Evolutionary conservation across 2,329 filamentous ascomycete genomes (phyloP).

Genomic region (Diaporthe vaccinii): DNA sequence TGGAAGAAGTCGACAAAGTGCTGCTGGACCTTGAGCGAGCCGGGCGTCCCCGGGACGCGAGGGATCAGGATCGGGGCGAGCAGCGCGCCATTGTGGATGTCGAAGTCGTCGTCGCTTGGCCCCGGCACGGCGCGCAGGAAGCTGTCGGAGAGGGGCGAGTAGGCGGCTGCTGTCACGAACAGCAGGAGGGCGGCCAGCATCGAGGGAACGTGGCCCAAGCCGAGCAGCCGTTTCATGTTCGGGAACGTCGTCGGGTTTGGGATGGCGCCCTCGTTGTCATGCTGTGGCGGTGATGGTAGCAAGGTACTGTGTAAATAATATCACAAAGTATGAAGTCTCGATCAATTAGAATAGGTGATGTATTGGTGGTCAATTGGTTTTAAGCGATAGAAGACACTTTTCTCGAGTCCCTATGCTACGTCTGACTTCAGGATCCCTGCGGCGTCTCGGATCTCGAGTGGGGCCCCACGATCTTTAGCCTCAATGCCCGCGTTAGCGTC

Average conservation of each 20-base stretch:
- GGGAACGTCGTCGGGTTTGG: conserved; percentile 31
- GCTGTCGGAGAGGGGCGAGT: conserved; percentile 77
- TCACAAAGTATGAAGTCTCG: background rate
- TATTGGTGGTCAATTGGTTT: background rate
- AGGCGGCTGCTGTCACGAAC: conserved; percentile 50
- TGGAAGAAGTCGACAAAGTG: conserved; percentile 90
- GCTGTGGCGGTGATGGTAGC: conserved; percentile 5
- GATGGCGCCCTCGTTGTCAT: conserved; percentile 32
- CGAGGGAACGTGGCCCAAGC: conserved; percentile 42
- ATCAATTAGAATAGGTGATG: background rate
- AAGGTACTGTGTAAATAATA: background rate
- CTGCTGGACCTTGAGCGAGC: conserved; percentile 77
- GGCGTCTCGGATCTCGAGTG: conserved; percentile 30
- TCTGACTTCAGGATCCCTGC: conserved; percentile 26
- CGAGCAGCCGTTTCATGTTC: conserved; percentile 37
- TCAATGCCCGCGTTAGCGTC: conserved; percentile 22
- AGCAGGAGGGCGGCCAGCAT: conserved; percentile 41
- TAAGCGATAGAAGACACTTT: conserved; percentile 10
- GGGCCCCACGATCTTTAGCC: conserved; percentile 31
- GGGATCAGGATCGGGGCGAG: conserved; percentile 89
- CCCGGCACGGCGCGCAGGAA: conserved; percentile 79
- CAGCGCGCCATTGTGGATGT: conserved; percentile 81
- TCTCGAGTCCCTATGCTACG: background rate
- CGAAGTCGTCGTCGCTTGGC: conserved; percentile 79
- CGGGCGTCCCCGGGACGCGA: conserved; percentile 88